Evolutionary conservation across 2,329 filamentous ascomycete species (phyloP).

Genomic region (Botryosphaeria dothidea): DNA sequence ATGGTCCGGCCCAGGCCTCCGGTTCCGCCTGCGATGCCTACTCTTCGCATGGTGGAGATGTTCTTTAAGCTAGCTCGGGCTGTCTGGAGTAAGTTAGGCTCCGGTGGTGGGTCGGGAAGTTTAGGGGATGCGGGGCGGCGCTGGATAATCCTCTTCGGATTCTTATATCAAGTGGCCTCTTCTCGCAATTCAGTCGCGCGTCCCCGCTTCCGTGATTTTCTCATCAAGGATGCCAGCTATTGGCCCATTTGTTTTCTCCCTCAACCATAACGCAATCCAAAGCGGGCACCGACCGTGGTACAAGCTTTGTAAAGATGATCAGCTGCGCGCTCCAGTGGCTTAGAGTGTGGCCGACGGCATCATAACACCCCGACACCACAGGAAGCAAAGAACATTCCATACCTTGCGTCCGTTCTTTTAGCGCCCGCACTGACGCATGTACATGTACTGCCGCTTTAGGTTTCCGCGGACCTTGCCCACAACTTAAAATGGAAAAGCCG

Average conservation of each 20-base stretch:
- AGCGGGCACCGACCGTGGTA: too few relatives aligned
- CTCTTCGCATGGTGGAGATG: slow-evolving; percentile 15
- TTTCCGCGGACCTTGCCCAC: too few relatives aligned
- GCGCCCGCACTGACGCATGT: not conserved
- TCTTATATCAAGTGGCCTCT: not conserved
- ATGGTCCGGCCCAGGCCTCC: slow-evolving; percentile 26
- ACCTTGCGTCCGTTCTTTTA: not conserved
- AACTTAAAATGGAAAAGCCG: too few relatives aligned
- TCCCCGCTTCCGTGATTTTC: too few relatives aligned
- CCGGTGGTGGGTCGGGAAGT: not conserved
- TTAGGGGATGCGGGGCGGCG: not conserved
- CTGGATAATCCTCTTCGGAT: too few relatives aligned
- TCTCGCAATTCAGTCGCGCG: too few relatives aligned
- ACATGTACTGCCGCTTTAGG: not conserved
- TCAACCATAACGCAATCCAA: too few relatives aligned
- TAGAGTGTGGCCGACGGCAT: not conserved
- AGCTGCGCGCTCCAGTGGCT: too few relatives aligned
- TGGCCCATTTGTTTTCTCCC: too few relatives aligned
- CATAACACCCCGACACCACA: too few relatives aligned
- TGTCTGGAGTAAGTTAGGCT: too few relatives aligned
- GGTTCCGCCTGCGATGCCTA: slow-evolving; percentile 29
- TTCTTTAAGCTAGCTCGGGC: not conserved
- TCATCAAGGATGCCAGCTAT: not conserved
- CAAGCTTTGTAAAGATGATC: too few relatives aligned
- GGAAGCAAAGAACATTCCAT: not conserved